phyloP scores from a whole-genome alignment of 768 basidiomycete genomes.

The Lentinula lateritia region DNA sequence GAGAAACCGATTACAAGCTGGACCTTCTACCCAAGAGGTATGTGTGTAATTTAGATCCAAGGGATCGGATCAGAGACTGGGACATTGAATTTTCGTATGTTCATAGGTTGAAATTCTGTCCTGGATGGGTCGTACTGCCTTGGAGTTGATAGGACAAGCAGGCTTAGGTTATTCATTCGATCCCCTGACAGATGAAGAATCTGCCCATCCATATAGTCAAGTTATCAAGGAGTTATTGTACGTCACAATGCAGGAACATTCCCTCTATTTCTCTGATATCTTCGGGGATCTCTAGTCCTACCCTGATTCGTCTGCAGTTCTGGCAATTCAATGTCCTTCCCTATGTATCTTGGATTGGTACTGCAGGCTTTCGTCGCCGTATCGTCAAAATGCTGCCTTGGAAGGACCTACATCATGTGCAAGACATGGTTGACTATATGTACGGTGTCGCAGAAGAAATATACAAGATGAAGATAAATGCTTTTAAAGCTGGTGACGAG shows the following conservation, averaged over 20 bases:
- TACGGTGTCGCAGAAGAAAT: constrained; percentile 18
- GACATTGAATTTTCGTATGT: constrained; percentile 9
- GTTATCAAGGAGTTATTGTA: neutral
- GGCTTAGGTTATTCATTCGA: constrained; percentile 7
- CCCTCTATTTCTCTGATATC: too few species aligned
- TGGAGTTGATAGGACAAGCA: constrained; percentile 4
- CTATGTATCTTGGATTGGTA: constrained; percentile 15
- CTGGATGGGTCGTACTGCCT: constrained; percentile 5
- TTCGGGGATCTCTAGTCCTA: neutral
- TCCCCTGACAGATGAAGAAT: neutral
- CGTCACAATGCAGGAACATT: neutral
- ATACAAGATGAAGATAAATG: constrained; percentile 22
- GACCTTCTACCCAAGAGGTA: neutral
- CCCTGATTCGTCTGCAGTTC: neutral
- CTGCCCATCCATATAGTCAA: neutral
- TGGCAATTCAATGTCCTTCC: constrained; percentile 13
- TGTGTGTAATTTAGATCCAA: constrained; percentile 13
- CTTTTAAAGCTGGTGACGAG: constrained; percentile 20
- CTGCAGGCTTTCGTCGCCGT: constrained; percentile 20
- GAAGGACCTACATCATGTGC: constrained; percentile 16
- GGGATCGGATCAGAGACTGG: too few species aligned
- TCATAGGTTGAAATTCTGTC: constrained; percentile 18
- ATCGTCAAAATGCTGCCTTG: constrained; percentile 17
- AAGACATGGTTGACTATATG: constrained; percentile 24
- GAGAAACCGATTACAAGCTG: neutral